Evolutionary conservation across 352 stramenopile genomes (phyloP), one percentile per base, ranked within the genome.

Genomic region (Nothophytophthora sp.): DNA sequence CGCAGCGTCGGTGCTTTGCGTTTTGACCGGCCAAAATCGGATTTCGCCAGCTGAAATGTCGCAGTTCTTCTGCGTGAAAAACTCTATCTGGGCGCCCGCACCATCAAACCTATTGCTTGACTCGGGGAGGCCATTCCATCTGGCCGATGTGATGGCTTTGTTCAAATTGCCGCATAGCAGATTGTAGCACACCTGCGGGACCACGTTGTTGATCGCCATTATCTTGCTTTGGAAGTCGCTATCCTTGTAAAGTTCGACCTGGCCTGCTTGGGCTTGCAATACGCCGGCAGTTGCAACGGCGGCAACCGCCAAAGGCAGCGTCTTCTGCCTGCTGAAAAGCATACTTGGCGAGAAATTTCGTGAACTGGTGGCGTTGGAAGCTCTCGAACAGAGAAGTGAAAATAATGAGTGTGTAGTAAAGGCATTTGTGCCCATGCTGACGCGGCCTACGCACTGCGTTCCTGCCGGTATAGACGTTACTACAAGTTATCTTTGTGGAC

Each of bases 181-280:
- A 8, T 59, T 52, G 32, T 52, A 59, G 18, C 50, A 59, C 3
- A 18, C 48, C 20, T 58, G 41, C 13, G 29, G 5, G 16, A 50
- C n/a, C 11, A 50, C 27, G 22, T 45, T 41, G n/a, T 20, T 39
- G 45, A 58, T 20, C n/a, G 30, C 45, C 12, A 28, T 19, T n/a
- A 58, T 33, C 13, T 52, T 32, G 9, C 10, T 27, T 8, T 10
- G 27, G 34, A 41, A 58, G 13, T 51, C 11, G 6, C 33, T 15
- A 22, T 44, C 18, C 41, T 23, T 29, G 27, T 53, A 53, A 2
- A 59, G 33, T 1, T 27, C 27, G 4, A 52, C 25, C 40, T 34
- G 52, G 27, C 29, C 52, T 11, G 50, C 45, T 28, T n/a, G n/a
- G n/a, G n/a, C n/a, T n/a, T n/a, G n/a, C n/a, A n/a, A n/a, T n/a